Evolutionary conservation across 2,329 filamentous ascomycete genomes (phyloP), one percentile per base, ranked within the genome.

Genomic region (Microsporum ferrugineum): DNA sequence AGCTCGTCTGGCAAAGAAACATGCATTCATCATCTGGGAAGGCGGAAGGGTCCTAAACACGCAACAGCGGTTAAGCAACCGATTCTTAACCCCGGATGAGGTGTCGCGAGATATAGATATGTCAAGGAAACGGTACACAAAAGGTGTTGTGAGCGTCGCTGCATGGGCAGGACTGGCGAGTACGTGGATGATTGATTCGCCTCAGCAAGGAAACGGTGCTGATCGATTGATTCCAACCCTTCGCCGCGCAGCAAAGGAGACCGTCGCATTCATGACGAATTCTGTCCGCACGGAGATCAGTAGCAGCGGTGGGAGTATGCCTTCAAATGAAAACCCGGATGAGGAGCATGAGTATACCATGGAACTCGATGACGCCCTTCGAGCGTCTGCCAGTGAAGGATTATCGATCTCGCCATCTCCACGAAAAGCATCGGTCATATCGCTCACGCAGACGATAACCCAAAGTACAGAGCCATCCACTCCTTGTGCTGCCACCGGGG

Each of bases 141-240:
- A 71, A 59, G 74, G 74, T 4, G 65, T 71, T 10, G 63, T 74
- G 38, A 75, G 69, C 51, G 66, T 71, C 27, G 74, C 74, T 7
- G 68, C 69, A 10, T 76, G 74, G 74, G 69, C 74, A 4, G 71
- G 69, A 14, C 47, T 76, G 38, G 72, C 70, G 14, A 75, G 69
- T n/a, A 69, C 71, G 2, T 76, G 73, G 73, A 69, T 73, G 2
- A 71, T 73, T 0, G 71, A 70, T 1, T 69, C 71, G 27, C 67
- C 69, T 17, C 67, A 72, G 41, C 67, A 72, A 31, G 67, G 72
- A 31, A 73, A 75, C 60, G 74, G 74, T 59, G 71, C 71, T 34
- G 73, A 76, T 62, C 70, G 75, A 31, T 60, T 77, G 59, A 75
- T 77, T 49, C 75, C 75, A 2, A 72, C 74, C 10, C 64, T 77